Evolutionary conservation across 2,329 filamentous ascomycete species (phyloP).

Genomic region (Thelonectria olida): DNA sequence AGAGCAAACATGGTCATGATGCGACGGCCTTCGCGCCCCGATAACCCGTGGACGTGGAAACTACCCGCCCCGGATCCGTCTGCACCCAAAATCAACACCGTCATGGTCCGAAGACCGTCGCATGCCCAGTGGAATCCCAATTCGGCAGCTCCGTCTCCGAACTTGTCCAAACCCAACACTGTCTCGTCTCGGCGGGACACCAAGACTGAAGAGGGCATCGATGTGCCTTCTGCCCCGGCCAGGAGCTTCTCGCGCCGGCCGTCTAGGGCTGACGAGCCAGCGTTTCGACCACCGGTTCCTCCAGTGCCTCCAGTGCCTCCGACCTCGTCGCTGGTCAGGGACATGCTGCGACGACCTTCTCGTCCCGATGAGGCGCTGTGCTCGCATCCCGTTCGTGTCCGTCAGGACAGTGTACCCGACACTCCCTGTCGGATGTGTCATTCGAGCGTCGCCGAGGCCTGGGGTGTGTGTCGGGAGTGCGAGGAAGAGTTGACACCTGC

Average conservation of each 20-base stretch:
- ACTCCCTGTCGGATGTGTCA: slow-evolving; percentile 34
- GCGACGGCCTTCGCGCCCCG: slow-evolving; percentile 15
- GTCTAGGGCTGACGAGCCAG: background rate
- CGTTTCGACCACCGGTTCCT: background rate
- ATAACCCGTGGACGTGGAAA: slow-evolving; percentile 20
- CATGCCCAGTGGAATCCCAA: background rate
- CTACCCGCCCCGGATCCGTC: slow-evolving; percentile 12
- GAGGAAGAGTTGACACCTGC: slow-evolving; percentile 30
- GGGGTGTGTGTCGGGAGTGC: slow-evolving; percentile 35
- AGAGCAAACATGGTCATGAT: slow-evolving; percentile 15
- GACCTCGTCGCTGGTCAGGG: background rate
- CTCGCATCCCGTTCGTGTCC: slow-evolving; percentile 36
- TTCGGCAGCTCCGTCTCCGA: background rate
- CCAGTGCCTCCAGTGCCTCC: background rate
- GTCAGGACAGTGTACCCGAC: slow-evolving; percentile 35
- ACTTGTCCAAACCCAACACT: background rate
- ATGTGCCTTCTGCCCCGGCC: background rate
- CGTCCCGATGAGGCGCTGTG: slow-evolving; percentile 29
- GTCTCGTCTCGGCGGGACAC: background rate
- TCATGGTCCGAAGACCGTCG: slow-evolving; percentile 15
- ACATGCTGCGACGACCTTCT: slow-evolving; percentile 27
- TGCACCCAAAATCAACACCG: slow-evolving; percentile 19
- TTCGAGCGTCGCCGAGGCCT: slow-evolving; percentile 33
- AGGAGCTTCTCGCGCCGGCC: background rate
- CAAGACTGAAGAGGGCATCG: background rate